A percentile compares a stretch with the other conserved stretches of the same genome.
phyloP scores from a whole-genome alignment of 163 green algal species.

The Chloroidium sp. region DNA sequence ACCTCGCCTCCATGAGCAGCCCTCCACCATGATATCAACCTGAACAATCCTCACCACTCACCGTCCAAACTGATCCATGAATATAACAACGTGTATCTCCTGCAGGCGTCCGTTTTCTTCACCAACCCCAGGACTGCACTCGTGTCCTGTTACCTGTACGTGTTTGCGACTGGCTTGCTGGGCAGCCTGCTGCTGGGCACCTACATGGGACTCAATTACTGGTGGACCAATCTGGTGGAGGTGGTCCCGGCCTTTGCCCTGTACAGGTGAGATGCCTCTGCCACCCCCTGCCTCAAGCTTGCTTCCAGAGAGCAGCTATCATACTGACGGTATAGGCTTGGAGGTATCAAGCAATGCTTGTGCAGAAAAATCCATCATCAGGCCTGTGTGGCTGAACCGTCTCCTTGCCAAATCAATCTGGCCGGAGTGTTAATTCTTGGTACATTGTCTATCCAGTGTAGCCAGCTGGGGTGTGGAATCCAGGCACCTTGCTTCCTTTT shows the following conservation, averaged over 20 bases:
- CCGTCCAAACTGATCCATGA: background rate
- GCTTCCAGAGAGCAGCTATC: background rate
- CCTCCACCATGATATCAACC: background rate
- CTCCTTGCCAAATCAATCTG: too few species aligned
- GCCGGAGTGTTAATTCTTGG: too few species aligned
- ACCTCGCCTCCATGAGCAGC: too few species aligned
- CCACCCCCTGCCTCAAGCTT: slow-evolving; percentile 1
- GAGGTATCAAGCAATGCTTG: too few species aligned
- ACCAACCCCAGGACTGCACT: slow-evolving; percentile 38
- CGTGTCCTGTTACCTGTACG: slow-evolving; percentile 59
- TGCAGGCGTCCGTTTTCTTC: slow-evolving; percentile 74
- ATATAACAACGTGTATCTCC: slow-evolving; percentile 13
- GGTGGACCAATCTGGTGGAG: slow-evolving; percentile 41
- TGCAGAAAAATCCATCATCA: too few species aligned
- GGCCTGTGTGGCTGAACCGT: too few species aligned
- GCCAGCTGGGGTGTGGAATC: too few species aligned
- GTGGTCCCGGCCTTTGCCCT: slow-evolving; percentile 72
- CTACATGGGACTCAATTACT: slow-evolving; percentile 1
- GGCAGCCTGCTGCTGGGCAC: slow-evolving; percentile 24
- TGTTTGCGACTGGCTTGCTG: slow-evolving; percentile 59
- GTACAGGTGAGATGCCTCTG: slow-evolving; percentile 36
- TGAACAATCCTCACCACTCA: background rate
- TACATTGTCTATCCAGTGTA: too few species aligned
- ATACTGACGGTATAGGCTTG: too few species aligned
- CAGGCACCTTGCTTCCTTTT: too few species aligned